These are phyloP conservation scores for Penicillium daleae DNA, from an alignment of 495 filamentous ascomycete genomes.

Conservation along the genomic window DNA sequence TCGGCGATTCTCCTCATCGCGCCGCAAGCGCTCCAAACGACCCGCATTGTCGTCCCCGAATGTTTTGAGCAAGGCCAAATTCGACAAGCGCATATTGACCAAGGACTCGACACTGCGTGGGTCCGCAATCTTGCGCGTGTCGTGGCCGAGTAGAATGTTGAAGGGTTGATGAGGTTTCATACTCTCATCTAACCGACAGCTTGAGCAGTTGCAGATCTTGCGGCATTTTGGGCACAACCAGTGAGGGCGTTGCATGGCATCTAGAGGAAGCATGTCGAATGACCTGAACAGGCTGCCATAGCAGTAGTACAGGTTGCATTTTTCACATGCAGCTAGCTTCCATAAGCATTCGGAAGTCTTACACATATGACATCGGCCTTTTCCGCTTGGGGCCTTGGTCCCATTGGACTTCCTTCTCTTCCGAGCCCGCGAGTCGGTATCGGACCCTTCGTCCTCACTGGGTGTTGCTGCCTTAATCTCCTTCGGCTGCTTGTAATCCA, in stretches of 20 bases:
- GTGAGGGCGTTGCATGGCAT: constrained; percentile 72
- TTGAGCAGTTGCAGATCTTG: constrained; percentile 80
- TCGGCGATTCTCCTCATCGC: constrained; percentile 51
- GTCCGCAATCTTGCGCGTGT: constrained; percentile 86
- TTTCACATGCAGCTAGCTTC: constrained; percentile 78
- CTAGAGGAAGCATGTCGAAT: constrained; percentile 82
- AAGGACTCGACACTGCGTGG: constrained; percentile 83
- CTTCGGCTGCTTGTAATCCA: constrained; percentile 53
- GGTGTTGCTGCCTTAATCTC: constrained; percentile 16
- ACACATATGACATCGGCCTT: constrained; percentile 78
- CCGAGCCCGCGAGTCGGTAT: constrained; percentile 39
- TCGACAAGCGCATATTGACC: constrained; percentile 83
- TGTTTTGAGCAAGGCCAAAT: constrained; percentile 75
- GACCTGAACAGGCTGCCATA: constrained; percentile 87
- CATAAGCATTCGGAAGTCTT: constrained; percentile 71
- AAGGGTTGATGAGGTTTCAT: constrained; percentile 79
- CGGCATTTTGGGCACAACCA: constrained; percentile 90
- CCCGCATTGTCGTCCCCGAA: constrained; percentile 51
- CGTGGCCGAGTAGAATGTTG: constrained; percentile 82
- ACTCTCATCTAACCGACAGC: constrained; percentile 63
- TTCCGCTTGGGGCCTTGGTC: constrained; percentile 45
- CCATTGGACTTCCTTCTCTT: constrained; percentile 54
- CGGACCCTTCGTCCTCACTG: constrained; percentile 20
- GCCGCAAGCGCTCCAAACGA: constrained; percentile 50
- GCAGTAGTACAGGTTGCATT: constrained; percentile 76